These are phyloP conservation scores for Pisolithus tinctorius DNA, from an alignment of 768 basidiomycete species.

Conservation along the genomic window DNA sequence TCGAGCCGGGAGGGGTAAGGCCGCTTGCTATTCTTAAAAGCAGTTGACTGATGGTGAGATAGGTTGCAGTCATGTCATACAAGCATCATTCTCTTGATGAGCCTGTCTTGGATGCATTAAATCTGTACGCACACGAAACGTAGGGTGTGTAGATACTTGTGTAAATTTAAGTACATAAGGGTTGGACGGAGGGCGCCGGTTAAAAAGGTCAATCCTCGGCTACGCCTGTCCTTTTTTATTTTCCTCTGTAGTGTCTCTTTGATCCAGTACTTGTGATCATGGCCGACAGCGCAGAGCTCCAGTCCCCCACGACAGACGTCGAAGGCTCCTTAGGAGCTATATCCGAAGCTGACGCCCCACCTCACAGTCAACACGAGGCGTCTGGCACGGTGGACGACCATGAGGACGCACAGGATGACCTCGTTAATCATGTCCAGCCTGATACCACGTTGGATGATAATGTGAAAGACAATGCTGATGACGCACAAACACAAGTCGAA, in stretches of 20 bases:
- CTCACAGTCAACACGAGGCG: slow-evolving; percentile 34
- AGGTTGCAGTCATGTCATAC: slow-evolving; percentile 80
- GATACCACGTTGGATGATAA: slow-evolving; percentile 12
- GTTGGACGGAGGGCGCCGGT: too few species aligned
- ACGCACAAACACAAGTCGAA: slow-evolving; percentile 18
- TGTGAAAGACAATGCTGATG: slow-evolving; percentile 8
- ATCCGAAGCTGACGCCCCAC: slow-evolving; percentile 17
- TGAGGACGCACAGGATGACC: slow-evolving; percentile 15
- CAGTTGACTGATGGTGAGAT: slow-evolving; percentile 4
- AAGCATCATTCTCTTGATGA: slow-evolving; percentile 76
- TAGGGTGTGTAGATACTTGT: slow-evolving; percentile 6
- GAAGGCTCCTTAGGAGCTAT: slow-evolving; percentile 17
- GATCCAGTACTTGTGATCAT: slow-evolving; percentile 23
- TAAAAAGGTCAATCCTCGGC: neutral
- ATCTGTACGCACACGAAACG: slow-evolving; percentile 47
- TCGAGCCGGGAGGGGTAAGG: slow-evolving; percentile 77
- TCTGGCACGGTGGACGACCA: slow-evolving; percentile 26
- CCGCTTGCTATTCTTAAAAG: neutral
- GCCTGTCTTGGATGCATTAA: slow-evolving; percentile 70
- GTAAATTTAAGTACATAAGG: too few species aligned
- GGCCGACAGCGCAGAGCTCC: slow-evolving; percentile 32
- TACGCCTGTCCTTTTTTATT: slow-evolving; percentile 5
- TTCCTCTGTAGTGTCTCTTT: slow-evolving; percentile 3
- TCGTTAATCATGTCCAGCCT: slow-evolving; percentile 13
- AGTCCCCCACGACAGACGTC: slow-evolving; percentile 15